Evolutionary conservation across 2,329 filamentous ascomycete species (phyloP).

Genomic region (Xylaria arbuscula): DNA sequence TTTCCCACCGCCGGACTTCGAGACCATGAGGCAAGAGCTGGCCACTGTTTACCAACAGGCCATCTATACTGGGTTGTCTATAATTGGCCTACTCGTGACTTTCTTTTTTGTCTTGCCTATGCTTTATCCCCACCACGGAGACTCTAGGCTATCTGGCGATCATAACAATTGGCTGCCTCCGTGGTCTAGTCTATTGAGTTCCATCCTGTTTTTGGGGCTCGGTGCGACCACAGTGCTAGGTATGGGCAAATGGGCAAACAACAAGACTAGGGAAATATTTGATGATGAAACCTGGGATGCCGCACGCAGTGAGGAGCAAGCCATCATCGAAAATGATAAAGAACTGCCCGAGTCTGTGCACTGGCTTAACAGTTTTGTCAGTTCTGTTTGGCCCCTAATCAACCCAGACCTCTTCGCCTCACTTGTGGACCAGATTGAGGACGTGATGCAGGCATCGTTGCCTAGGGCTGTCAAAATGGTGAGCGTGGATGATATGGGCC

Average conservation of each 20-base stretch:
- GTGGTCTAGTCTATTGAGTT: slow-evolving; percentile 41
- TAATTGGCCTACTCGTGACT: slow-evolving; percentile 48
- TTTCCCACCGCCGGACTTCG: slow-evolving; percentile 63
- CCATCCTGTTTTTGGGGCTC: slow-evolving; percentile 46
- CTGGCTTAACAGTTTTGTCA: slow-evolving; percentile 77
- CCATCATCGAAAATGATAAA: slow-evolving; percentile 54
- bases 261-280: slow-evolving; percentile 71
- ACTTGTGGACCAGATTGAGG: slow-evolving; percentile 77
- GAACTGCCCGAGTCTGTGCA: slow-evolving; percentile 72
- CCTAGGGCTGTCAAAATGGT: slow-evolving; percentile 78
- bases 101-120: slow-evolving; percentile 42
- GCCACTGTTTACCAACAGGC: slow-evolving; percentile 50
- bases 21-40: slow-evolving; percentile 53
- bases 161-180: slow-evolving; percentile 26
- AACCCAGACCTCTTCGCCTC: slow-evolving; percentile 80
- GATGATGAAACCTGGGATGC: slow-evolving; percentile 78
- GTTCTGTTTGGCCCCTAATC: slow-evolving; percentile 77
- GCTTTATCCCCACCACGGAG: slow-evolving; percentile 39
- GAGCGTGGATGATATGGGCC: slow-evolving; percentile 78
- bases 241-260: slow-evolving; percentile 69
- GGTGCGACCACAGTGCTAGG: slow-evolving; percentile 53
- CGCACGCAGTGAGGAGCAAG: slow-evolving; percentile 64
- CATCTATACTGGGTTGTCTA: slow-evolving; percentile 52
- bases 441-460: slow-evolving; percentile 82
- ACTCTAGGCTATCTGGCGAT: slow-evolving; percentile 3